Conservation (phyloP, 768 basidiomycete species). For the Termitomyces sp. region DNA sequence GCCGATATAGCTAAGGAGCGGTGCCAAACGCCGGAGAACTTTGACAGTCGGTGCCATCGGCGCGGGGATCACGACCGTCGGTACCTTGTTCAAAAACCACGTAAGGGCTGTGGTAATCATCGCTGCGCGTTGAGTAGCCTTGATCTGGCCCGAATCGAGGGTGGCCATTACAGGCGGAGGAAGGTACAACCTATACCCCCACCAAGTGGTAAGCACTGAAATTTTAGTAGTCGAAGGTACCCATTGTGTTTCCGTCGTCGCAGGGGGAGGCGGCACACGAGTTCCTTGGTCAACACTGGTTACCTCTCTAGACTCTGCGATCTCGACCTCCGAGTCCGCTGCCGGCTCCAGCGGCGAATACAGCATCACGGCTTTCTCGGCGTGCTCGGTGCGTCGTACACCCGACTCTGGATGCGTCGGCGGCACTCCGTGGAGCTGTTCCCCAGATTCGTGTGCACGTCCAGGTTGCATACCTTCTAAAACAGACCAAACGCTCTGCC, state of each 20-base stretch:
- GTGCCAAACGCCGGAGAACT: constrained; percentile 57
- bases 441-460: constrained; percentile 11
- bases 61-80: constrained; percentile 51
- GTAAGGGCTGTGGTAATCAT: constrained; percentile 70
- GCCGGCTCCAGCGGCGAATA: constrained; percentile 65
- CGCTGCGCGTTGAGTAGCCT: constrained; percentile 68
- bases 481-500: constrained; percentile 53
- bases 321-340: constrained; percentile 55
- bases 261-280: constrained; percentile 12
- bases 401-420: constrained; percentile 11
- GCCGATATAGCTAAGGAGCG: constrained; percentile 66
- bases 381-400: constrained; percentile 23
- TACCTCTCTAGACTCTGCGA: constrained; percentile 53
- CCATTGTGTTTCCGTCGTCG: constrained; percentile 40
- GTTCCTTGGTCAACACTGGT: constrained; percentile 33
- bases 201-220: constrained; percentile 72
- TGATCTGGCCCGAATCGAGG: constrained; percentile 56
- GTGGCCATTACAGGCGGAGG: constrained; percentile 69
- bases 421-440: not conserved
- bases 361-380: constrained; percentile 66
- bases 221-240: constrained; percentile 70
- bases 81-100: constrained; percentile 65
- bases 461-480: constrained; percentile 41
- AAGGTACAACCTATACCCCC: constrained; percentile 75
- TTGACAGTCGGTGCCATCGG: constrained; percentile 51